Base-by-base conservation (phyloP, 192 early-diverging fungal genomes). In the Chytriomyces confervae region DNA sequence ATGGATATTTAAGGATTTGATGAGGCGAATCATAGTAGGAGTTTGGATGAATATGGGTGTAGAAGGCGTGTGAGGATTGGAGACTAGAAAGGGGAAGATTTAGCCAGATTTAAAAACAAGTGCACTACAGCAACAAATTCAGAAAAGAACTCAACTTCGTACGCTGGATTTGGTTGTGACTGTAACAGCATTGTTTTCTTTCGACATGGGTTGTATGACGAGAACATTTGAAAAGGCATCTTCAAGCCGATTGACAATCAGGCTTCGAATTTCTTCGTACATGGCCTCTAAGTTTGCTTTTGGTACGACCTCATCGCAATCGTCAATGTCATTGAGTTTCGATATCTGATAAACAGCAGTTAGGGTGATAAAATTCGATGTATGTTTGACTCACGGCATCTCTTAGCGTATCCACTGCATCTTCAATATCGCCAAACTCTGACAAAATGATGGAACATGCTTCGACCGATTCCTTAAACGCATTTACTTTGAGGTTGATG, bases 371-470 rank as follows among this genome's bases (percentile, higher is more conserved):
- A 36, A 36, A 36, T 36, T 36, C 36, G 36, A 36, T 24, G 29
- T 74, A 16, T 63, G 20, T n/a, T 13, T 44, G 20, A 47, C 45
- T 9, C 45, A 74, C 72, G 13, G 63, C 20, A n/a, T 74, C 72
- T 11, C 27, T 46, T 45, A 74, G 24, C 7, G 72, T 48, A 47
- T 74, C 72, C 16, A 63, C 72, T 8, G 72, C 72, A 46, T 74
- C 72, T 11, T 9, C 61, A 24, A 74, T 36, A 27, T 74, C 72
- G 27, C 72, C 72, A 47, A 74, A 74, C 36, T 74, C 72, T 11
- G 61, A 43, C 61, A 74, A 46, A 20, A 74, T 74, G 20, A 63
- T 18, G 11, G 8, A 24, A 27, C 72, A 74, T 18, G 72, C 72
- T 48, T 74, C 72, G 11, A 45, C 72, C 18, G 72, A 61, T 36